These are phyloP conservation scores for Kodamaea sp. DNA, from an alignment of 1,139 yeast genomes.

Conservation along the genomic window DNA sequence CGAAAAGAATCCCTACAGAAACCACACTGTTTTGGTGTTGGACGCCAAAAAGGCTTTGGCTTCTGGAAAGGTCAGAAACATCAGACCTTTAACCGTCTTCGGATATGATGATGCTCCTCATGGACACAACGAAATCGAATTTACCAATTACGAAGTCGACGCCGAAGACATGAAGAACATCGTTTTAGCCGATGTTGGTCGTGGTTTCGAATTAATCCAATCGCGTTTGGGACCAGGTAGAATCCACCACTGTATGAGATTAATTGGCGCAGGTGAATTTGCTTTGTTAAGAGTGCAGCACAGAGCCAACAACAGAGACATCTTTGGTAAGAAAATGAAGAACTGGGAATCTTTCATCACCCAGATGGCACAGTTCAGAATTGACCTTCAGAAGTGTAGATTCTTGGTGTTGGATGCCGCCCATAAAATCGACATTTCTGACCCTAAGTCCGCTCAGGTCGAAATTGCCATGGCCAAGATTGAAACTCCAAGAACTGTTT, in stretches of 20 bases:
- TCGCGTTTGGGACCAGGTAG: conserved; percentile 74
- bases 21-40: conserved; percentile 62
- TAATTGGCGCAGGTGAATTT: conserved; percentile 66
- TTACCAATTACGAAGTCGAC: conserved; percentile 53
- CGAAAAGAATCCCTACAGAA: conserved; percentile 38
- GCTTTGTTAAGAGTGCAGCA: conserved; percentile 54
- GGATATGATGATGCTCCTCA: conserved; percentile 78
- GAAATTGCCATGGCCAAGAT: conserved; percentile 74
- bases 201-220: conserved; percentile 69
- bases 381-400: conserved; percentile 59
- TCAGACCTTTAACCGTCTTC: conserved; percentile 59
- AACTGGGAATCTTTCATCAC: conserved; percentile 55
- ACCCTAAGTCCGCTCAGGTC: conserved; percentile 56
- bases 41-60: conserved; percentile 55
- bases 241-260: conserved; percentile 74
- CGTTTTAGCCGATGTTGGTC: conserved; percentile 54
- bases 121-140: conserved; percentile 67
- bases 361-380: conserved; percentile 57
- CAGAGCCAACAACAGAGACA: conserved; percentile 56
- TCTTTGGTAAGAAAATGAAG: conserved; percentile 58
- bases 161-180: conserved; percentile 36
- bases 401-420: conserved; percentile 67
- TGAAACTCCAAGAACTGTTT: conserved; percentile 60
- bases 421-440: conserved; percentile 56
- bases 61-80: conserved; percentile 51